Percentiles rank a stretch among this genome's conserved stretches.
Conservation (phyloP, 2,329 filamentous ascomycete species). For the Neofusicoccum cordaticola region DNA sequence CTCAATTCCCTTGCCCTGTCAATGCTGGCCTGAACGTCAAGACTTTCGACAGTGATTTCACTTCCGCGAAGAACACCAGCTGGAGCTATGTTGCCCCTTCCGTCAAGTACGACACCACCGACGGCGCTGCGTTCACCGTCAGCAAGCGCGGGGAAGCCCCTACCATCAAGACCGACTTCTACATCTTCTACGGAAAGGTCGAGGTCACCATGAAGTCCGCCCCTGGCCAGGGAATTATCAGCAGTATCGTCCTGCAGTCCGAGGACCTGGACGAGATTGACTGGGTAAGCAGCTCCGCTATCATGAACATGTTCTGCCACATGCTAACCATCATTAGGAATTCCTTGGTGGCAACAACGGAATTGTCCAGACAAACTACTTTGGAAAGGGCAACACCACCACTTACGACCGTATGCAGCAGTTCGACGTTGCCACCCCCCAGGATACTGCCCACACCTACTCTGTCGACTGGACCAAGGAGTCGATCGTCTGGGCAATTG, state of each 20-base stretch:
- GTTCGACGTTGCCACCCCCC: slow-evolving; percentile 58
- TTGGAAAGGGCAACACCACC: slow-evolving; percentile 68
- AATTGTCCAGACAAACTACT: slow-evolving; percentile 70
- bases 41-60: slow-evolving; percentile 44
- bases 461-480: slow-evolving; percentile 70
- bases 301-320: background rate
- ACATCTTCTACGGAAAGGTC: slow-evolving; percentile 81
- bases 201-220: slow-evolving; percentile 78
- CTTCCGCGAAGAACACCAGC: slow-evolving; percentile 38
- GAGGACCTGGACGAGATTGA: slow-evolving; percentile 86
- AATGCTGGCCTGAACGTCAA: slow-evolving; percentile 41
- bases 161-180: slow-evolving; percentile 75
- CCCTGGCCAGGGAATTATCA: slow-evolving; percentile 71
- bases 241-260: slow-evolving; percentile 77
- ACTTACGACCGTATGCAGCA: slow-evolving; percentile 68
- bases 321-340: slow-evolving; percentile 45
- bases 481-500: slow-evolving; percentile 66
- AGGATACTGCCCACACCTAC: slow-evolving; percentile 63
- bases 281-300: slow-evolving; percentile 42
- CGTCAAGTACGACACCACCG: slow-evolving; percentile 42
- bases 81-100: slow-evolving; percentile 39
- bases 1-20: slow-evolving; percentile 40
- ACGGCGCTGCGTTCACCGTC: slow-evolving; percentile 52
- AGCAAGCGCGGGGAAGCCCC: slow-evolving; percentile 49
- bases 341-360: slow-evolving; percentile 67